Percentiles rank a stretch among this genome's conserved stretches.
These are phyloP conservation scores for Protomyces inundatus DNA, from an alignment of 1,139 yeast genomes.

Conservation along the genomic window DNA sequence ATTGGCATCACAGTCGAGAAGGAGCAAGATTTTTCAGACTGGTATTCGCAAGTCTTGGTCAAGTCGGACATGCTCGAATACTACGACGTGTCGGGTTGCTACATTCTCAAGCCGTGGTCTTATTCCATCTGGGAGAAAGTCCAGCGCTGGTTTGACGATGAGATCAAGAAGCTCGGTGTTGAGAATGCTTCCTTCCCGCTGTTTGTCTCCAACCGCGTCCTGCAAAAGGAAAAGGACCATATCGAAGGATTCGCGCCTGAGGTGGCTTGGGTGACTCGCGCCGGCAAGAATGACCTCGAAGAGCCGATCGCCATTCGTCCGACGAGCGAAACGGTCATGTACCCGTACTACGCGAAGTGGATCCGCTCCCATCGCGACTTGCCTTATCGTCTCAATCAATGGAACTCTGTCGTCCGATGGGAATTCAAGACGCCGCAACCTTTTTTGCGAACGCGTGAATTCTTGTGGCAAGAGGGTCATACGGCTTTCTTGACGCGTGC, in stretches of 20 bases:
- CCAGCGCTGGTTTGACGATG: conserved; percentile 75
- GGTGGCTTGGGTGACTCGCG: conserved; percentile 99
- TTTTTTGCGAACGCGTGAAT: conserved; percentile 95
- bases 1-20: conserved; percentile 96
- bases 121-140: conserved; percentile 92
- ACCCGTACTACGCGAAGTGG: conserved; percentile 99
- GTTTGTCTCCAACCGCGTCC: conserved; percentile 88
- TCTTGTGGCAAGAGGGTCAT: conserved; percentile 99
- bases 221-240: conserved; percentile 97
- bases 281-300: conserved; percentile 88
- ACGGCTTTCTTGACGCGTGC: conserved; percentile 85
- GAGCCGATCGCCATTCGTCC: conserved; percentile 99
- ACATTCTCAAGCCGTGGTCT: conserved; percentile 93
- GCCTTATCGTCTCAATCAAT: conserved; percentile 92
- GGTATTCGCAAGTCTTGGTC: conserved; percentile 94
- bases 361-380: conserved; percentile 96
- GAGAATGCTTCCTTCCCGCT: conserved; percentile 96
- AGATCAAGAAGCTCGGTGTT: conserved; percentile 83
- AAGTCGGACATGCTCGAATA: conserved; percentile 96
- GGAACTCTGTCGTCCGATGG: conserved; percentile 99
- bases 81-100: conserved; percentile 98
- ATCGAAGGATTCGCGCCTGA: conserved; percentile 99
- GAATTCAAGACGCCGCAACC: conserved; percentile 99
- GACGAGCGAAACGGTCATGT: conserved; percentile 99
- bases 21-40: conserved; percentile 82